Evolutionary conservation across 257 asterid species (phyloP).

Genomic region (Solanum infundibuliforme): DNA sequence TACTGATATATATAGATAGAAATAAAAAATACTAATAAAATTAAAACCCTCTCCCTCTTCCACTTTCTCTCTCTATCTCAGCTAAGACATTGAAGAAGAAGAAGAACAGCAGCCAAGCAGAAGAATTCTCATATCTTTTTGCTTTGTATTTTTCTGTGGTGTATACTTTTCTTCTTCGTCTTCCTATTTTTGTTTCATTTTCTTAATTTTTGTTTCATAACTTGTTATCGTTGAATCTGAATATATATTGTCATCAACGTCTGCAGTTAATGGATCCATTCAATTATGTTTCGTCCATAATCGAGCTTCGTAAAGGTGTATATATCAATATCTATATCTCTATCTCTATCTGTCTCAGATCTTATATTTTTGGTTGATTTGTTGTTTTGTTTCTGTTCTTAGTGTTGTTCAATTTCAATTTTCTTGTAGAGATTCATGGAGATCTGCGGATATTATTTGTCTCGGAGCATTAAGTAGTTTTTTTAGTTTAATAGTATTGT

Average conservation of each 20-base stretch:
- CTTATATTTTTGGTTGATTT: neutral
- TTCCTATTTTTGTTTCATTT: neutral
- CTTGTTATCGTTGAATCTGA: constrained; percentile 14
- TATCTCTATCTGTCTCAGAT: neutral
- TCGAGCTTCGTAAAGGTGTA: constrained; percentile 53
- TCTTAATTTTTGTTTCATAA: neutral
- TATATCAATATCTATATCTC: neutral
- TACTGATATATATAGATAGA: neutral
- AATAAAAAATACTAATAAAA: neutral
- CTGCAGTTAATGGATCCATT: constrained; percentile 37
- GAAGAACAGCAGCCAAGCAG: neutral
- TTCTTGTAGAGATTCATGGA: constrained; percentile 17
- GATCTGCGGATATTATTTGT: constrained; percentile 33
- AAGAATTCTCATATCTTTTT: constrained; percentile 12
- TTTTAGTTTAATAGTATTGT: neutral
- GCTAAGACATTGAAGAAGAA: constrained; percentile 9
- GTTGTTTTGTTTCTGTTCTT: neutral
- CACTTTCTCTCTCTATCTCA: neutral
- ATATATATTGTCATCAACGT: constrained; percentile 9
- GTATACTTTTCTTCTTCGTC: neutral
- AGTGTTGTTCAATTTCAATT: neutral
- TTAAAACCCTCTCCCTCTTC: neutral
- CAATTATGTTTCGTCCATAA: constrained; percentile 33
- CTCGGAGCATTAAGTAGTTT: constrained; percentile 4
- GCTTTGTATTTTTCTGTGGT: neutral